Base-by-base conservation (phyloP, 768 basidiomycete species). In the Xanthoconium purpureum region DNA sequence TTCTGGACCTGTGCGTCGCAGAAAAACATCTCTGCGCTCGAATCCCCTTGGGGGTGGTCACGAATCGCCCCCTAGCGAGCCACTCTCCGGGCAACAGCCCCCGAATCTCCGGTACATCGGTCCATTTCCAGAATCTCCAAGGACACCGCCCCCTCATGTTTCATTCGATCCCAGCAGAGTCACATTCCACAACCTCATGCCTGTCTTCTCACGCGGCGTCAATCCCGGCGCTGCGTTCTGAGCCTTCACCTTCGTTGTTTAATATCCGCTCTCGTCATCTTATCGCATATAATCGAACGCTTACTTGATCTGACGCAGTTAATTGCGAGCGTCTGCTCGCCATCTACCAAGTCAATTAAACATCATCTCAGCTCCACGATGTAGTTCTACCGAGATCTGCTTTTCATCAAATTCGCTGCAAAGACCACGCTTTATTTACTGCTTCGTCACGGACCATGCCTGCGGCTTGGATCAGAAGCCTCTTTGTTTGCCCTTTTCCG, bases 111-210 rank as follows among this genome's bases (percentile, higher is more conserved):
- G 73, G 69, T 29, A 60, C 63, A 63, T 65, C 24, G 60, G 58
- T 59, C 33, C 54, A 14, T 13, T 61, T 37, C 35, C 50, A 7
- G 53, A 51, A 42, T 57, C 60, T 47, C 73, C 74, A 18, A 67
- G 50, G 46, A 75, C 74, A 9, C 75, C 74, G 4, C 63, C 69
- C 3, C 75, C 73, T 36, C 61, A 52, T 36, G 32, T 76, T 32
- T 73, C 74, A 33, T 78, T 80, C 64, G 72, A 78, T 60, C 80
- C 80, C 17, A 77, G 77, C 53, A 76, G 71, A 57, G 75, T 82
- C 62, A 74, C 76, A 17, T 85, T 84, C 60, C 77, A 75, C 66
- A 76, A 84, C 61, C 81, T 87, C 65, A 84, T 87, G 83, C 85
- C 85, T 38, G 78, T 84, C 53, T 73, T 78, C 61, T 73, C 74